Evolutionary conservation across 352 stramenopile genomes (phyloP), one percentile per base, ranked within the genome.

Genomic region (Pythium biforme): DNA sequence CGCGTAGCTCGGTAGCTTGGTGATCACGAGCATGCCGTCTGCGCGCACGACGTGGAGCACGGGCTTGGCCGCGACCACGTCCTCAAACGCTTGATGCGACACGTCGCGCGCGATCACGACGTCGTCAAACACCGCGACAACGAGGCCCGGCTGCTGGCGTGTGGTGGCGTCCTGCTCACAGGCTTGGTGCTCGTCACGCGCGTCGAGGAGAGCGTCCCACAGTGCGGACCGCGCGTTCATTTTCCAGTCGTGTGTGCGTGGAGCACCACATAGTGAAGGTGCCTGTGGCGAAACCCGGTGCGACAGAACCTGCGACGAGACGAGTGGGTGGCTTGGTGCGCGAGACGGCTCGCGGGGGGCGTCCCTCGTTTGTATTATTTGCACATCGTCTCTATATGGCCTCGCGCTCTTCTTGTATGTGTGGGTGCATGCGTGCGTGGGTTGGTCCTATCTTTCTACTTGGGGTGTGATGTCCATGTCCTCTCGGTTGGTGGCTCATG

Each of bases 351-450:
- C 43, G 20, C 25, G 25, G 17, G 47, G n/a, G n/a, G n/a, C n/a
- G n/a, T n/a, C n/a, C n/a, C n/a, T 40, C 49, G 31, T 55, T 55
- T 43, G 49, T 55, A 55, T 23, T 55, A 55, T 55, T 55, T 55
- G 49, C 49, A 55, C 49, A 55, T 55, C 49, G 31, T 55, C 49
- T 55, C 26, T 55, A 40, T 55, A 55, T 45, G 27, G 22, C 19
- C 19, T 34, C 15, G 14, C 46, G 46, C 46, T 52, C 23, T 20
- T 26, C 23, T 3, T 52, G 46, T 29, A 20, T 52, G 23, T 20
- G 25, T 52, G 43, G 10, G 10, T 54, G 25, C 26, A 15, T 33
- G 46, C 31, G 23, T 39, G 37, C 37, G 37, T 39, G 23, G 10
- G 47, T 23, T 4, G 22, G 15, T 54, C 49, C 49, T 55, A 55